Conservation (phyloP, 2,329 filamentous ascomycete species). For the Tolypocladium ophioglossoides region DNA sequence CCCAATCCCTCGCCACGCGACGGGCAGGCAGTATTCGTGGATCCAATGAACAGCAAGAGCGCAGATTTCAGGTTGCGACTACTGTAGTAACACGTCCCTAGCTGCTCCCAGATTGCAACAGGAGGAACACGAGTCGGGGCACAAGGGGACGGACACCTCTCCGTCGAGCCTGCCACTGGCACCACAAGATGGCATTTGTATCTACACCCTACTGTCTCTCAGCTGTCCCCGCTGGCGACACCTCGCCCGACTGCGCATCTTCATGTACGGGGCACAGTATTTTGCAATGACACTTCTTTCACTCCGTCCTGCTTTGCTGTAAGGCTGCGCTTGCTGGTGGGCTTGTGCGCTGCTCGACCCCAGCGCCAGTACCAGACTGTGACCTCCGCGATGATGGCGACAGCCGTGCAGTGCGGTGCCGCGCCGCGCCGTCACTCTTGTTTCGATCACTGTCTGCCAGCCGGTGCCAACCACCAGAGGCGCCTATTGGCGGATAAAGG, state of each 20-base stretch:
- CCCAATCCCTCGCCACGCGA: not conserved
- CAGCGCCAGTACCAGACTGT: not conserved
- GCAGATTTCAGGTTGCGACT: not conserved
- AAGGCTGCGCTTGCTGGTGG: not conserved
- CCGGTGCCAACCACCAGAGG: not conserved
- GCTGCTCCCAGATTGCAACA: not conserved
- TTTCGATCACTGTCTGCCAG: not conserved
- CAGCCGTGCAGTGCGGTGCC: too few relatives aligned
- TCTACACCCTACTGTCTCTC: too few relatives aligned
- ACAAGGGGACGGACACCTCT: not conserved
- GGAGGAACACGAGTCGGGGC: not conserved
- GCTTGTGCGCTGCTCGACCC: not conserved
- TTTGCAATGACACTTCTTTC: not conserved
- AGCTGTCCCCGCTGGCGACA: too few relatives aligned
- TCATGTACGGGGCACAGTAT: too few relatives aligned
- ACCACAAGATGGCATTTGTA: too few relatives aligned
- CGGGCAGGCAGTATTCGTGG: not conserved
- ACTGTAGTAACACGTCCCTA: not conserved
- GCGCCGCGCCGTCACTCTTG: too few relatives aligned
- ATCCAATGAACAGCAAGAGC: not conserved
- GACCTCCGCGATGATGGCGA: not conserved
- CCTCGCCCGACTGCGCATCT: too few relatives aligned
- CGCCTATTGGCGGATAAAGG: not conserved
- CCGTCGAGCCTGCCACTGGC: too few relatives aligned
- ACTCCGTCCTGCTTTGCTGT: not conserved